Evolutionary conservation across 257 asterid genomes (phyloP), one percentile per base, ranked within the genome.

Genomic region (Fraxinus excelsior): DNA sequence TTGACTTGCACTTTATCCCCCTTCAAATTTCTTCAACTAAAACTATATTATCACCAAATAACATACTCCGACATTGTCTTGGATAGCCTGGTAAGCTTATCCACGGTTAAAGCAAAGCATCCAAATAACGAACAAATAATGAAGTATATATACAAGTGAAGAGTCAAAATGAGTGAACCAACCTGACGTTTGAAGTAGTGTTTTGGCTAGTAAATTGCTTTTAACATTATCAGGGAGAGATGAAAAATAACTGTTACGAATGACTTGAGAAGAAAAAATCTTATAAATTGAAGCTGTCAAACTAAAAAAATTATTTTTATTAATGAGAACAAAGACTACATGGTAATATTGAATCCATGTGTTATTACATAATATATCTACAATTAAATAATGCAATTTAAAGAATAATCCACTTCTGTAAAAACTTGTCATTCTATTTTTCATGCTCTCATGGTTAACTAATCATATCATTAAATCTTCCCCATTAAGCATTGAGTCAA

Each of bases 401-500:
- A 60, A 60, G 67, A 60, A 60, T 23, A 60, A 23, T 21, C 16
- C 31, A 3, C 32, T 3, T 58, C 29, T 2, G 18, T 56, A 60
- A 60, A 23, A 60, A 60, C 16, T 8, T 6, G 67, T 60, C 67
- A 60, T 60, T 60, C 67, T 60, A 25, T 23, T 60, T 60, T 60
- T 60, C 67, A 21, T 60, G 32, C 32, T 60, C 67, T 60, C 32
- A 8, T 60, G 10, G 26, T 60, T 60, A 25, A 60, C 32, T 60
- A 76, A 46, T 34, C 70, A 80, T 31, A 80, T 65, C 78, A 75
- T 65, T 70, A 78, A 77, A 14, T 67, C 78, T 65, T 86, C 82
- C 10, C 76, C 85, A 74, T 67, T 68, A 74, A 87, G 88, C 78
- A 84, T 80, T 29, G 84, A 90, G 53, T 86, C 93, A 53, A 85